Evolutionary conservation across 345 rosid genomes (phyloP).

Genomic region (Iberis pinnata): DNA sequence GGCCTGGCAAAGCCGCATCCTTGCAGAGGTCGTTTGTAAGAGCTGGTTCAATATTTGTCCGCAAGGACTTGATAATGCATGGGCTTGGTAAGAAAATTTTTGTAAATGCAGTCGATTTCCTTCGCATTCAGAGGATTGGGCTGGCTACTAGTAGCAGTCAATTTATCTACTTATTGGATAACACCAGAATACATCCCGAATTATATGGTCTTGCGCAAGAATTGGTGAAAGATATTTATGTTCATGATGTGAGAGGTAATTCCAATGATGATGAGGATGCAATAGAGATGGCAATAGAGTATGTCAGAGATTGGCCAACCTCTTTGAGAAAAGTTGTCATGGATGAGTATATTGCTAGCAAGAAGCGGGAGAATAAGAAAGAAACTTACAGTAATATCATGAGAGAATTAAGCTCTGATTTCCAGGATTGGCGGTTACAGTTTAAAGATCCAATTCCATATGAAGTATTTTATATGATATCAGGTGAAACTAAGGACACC

Average conservation of each 20-base stretch:
- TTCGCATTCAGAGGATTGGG: slow-evolving; percentile 76
- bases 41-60: slow-evolving; percentile 61
- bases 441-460: slow-evolving; percentile 63
- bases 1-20: slow-evolving; percentile 79
- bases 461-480: slow-evolving; percentile 62
- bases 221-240: slow-evolving; percentile 65
- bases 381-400: slow-evolving; percentile 54
- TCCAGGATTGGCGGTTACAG: slow-evolving; percentile 61
- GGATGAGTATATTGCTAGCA: slow-evolving; percentile 39
- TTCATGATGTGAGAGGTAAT: slow-evolving; percentile 34
- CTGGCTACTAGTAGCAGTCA: slow-evolving; percentile 73
- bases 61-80: slow-evolving; percentile 62
- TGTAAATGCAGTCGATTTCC: slow-evolving; percentile 73
- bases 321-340: slow-evolving; percentile 44
- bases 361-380: slow-evolving; percentile 42
- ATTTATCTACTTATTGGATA: slow-evolving; percentile 71
- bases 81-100: slow-evolving; percentile 77
- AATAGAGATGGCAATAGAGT: slow-evolving; percentile 79
- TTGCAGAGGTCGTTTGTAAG: slow-evolving; percentile 78
- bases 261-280: slow-evolving; percentile 78
- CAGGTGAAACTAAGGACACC: slow-evolving; percentile 74
- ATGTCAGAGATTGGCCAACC: slow-evolving; percentile 60
- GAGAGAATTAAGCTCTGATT: slow-evolving; percentile 64
- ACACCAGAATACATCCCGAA: slow-evolving; percentile 88
- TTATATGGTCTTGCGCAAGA: slow-evolving; percentile 71